Percentiles rank a stretch among this genome's conserved stretches.
Conservation (phyloP, 2,329 filamentous ascomycete species). For the Penicillium vulpinum region DNA sequence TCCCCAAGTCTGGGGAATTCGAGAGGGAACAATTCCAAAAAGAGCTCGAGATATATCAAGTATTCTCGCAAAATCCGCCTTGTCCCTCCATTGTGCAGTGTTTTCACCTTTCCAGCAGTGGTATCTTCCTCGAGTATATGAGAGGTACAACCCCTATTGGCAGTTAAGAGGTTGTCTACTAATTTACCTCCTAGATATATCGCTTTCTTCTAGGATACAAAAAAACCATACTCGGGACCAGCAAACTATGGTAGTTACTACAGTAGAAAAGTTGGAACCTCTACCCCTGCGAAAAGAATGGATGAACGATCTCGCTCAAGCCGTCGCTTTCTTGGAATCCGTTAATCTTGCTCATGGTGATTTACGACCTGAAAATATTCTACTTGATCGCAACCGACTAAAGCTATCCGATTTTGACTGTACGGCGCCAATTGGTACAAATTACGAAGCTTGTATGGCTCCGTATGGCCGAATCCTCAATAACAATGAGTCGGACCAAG, state of each 20-base stretch:
- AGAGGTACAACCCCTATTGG: conserved; percentile 20
- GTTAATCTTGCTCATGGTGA: conserved; percentile 37
- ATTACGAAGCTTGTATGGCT: conserved; percentile 26
- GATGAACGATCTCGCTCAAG: conserved; percentile 36
- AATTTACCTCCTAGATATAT: not conserved
- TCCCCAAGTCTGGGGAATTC: conserved; percentile 25
- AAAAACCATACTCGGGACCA: too few species aligned
- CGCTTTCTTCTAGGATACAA: too few species aligned
- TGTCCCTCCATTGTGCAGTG: conserved; percentile 28
- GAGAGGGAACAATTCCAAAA: conserved; percentile 28
- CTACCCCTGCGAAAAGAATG: conserved; percentile 15
- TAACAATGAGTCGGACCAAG: conserved; percentile 19
- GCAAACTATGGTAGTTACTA: too few species aligned
- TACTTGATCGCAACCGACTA: conserved; percentile 30
- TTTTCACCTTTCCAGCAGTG: conserved; percentile 20
- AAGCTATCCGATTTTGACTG: conserved; percentile 35
- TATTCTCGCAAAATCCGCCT: conserved; percentile 21
- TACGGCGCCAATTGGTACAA: conserved; percentile 27
- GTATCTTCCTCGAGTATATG: conserved; percentile 35
- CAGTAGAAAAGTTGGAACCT: too few species aligned
- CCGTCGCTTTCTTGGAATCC: conserved; percentile 35
- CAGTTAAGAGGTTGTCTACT: conserved; percentile 12
- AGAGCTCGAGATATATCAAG: conserved; percentile 27
- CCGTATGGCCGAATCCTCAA: conserved; percentile 33
- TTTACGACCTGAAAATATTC: conserved; percentile 33